phyloP scores from a whole-genome alignment of 225 moss, liverwort and hornwort species.

The Physcomitrium patens region DNA sequence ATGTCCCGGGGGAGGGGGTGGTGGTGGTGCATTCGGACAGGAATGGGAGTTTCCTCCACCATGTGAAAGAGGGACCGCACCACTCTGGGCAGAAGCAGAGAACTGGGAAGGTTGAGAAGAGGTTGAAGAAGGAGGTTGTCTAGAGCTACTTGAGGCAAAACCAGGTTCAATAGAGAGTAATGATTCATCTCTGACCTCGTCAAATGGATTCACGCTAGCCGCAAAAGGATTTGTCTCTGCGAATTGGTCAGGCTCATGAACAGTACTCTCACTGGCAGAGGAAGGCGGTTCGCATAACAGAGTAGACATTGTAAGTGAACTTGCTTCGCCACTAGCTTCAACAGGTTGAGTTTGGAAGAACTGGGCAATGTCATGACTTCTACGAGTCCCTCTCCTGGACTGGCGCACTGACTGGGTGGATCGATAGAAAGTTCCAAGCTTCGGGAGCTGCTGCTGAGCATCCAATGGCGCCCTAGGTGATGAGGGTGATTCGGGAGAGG shows the following conservation, averaged over 20 bases:
- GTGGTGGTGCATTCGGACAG: conserved; percentile 11
- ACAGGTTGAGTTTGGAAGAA: conserved; percentile 20
- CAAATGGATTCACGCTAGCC: conserved; percentile 16
- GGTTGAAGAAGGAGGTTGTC: neutral
- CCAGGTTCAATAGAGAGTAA: conserved; percentile 1
- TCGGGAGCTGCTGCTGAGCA: conserved; percentile 31
- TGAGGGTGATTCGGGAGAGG: conserved; percentile 38
- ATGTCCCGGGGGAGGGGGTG: conserved; percentile 14
- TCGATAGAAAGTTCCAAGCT: conserved; percentile 31
- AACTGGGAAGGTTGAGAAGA: conserved; percentile 44
- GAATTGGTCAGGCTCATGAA: conserved; percentile 1
- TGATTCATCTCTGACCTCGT: conserved; percentile 16
- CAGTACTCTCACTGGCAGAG: neutral
- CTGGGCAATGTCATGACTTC: conserved; percentile 29
- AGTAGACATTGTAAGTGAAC: neutral
- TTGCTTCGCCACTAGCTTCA: neutral
- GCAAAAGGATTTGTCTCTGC: conserved; percentile 27
- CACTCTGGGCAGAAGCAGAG: conserved; percentile 27
- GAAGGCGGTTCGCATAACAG: neutral
- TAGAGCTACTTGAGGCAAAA: conserved; percentile 2
- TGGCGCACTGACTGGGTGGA: conserved; percentile 15
- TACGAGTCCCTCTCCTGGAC: conserved; percentile 26
- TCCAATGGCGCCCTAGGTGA: conserved; percentile 27
- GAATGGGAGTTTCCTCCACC: neutral
- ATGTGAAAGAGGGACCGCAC: conserved; percentile 30